Evolutionary conservation across 2,329 filamentous ascomycete genomes (phyloP).

Genomic region (Ophiocordyceps robertsii): DNA sequence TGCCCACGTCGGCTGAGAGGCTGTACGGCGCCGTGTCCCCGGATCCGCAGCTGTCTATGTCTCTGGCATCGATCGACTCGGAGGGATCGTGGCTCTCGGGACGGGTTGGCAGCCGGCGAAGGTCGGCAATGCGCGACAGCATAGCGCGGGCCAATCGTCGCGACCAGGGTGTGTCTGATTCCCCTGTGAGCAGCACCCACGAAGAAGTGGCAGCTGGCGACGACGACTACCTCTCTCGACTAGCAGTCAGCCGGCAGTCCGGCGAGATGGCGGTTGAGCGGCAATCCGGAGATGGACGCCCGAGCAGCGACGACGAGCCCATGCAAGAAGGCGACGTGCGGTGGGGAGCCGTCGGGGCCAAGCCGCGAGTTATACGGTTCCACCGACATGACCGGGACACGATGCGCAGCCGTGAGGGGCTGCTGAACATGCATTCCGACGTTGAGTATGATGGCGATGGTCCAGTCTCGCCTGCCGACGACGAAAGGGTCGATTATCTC

Average conservation of each 20-base stretch:
- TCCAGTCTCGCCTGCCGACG: background rate
- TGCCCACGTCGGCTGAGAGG: slow-evolving; percentile 11
- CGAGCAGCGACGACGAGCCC: slow-evolving; percentile 43
- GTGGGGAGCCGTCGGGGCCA: slow-evolving; percentile 37
- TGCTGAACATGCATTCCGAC: slow-evolving; percentile 28
- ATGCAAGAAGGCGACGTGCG: slow-evolving; percentile 28
- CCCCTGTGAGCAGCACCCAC: slow-evolving; percentile 32
- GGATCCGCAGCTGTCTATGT: slow-evolving; percentile 61
- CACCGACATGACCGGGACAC: slow-evolving; percentile 25
- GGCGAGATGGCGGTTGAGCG: slow-evolving; percentile 17
- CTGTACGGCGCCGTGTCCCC: slow-evolving; percentile 26
- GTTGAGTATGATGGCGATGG: slow-evolving; percentile 9
- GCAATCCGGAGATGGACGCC: slow-evolving; percentile 35
- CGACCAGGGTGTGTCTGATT: slow-evolving; percentile 22
- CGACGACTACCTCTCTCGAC: slow-evolving; percentile 59
- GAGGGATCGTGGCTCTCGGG: slow-evolving; percentile 95
- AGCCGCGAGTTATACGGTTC: slow-evolving; percentile 47
- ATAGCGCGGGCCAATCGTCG: slow-evolving; percentile 17
- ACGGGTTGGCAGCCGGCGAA: slow-evolving; percentile 37
- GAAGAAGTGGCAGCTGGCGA: slow-evolving; percentile 51
- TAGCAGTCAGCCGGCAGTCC: slow-evolving; percentile 16
- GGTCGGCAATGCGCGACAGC: slow-evolving; percentile 31
- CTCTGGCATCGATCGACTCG: slow-evolving; percentile 85
- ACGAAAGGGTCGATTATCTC: too few relatives aligned
- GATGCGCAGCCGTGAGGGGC: slow-evolving; percentile 38